phyloP scores from a whole-genome alignment of 768 basidiomycete genomes.

The Trametes maxima region DNA sequence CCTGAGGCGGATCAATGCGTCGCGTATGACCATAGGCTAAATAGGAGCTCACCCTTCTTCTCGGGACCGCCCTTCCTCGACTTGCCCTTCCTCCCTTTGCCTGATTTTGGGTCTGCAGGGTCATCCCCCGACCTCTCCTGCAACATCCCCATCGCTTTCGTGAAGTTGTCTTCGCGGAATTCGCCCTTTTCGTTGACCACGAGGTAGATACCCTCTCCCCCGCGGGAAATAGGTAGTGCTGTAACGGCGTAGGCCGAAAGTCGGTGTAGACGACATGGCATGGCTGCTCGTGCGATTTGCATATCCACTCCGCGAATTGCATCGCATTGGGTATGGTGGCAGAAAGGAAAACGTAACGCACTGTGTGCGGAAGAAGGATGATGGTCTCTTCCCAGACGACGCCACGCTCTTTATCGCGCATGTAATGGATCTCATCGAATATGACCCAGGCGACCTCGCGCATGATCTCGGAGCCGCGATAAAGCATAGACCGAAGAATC shows the following conservation, averaged over 20 bases:
- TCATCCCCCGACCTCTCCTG: slow-evolving; percentile 86
- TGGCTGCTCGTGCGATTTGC: slow-evolving; percentile 94
- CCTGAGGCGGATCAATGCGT: slow-evolving; percentile 46
- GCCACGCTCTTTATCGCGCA: slow-evolving; percentile 98
- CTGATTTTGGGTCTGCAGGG: slow-evolving; percentile 82
- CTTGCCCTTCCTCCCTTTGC: slow-evolving; percentile 91
- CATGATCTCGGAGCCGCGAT: slow-evolving; percentile 98
- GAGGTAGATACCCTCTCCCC: slow-evolving; percentile 97
- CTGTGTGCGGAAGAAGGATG: slow-evolving; percentile 93
- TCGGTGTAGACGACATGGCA: slow-evolving; percentile 99
- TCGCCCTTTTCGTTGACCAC: slow-evolving; percentile 99
- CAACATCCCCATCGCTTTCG: slow-evolving; percentile 94
- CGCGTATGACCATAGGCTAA: not conserved
- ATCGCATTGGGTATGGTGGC: slow-evolving; percentile 99
- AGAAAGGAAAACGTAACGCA: slow-evolving; percentile 97
- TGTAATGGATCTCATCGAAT: slow-evolving; percentile 99
- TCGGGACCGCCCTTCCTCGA: slow-evolving; percentile 84
- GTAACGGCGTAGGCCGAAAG: slow-evolving; percentile 96
- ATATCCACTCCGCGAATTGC: slow-evolving; percentile 99
- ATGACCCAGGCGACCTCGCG: slow-evolving; percentile 99
- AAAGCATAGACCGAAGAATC: slow-evolving; percentile 99
- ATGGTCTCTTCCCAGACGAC: slow-evolving; percentile 99
- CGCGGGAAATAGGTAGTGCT: slow-evolving; percentile 97
- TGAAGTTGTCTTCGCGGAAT: slow-evolving; percentile 96
- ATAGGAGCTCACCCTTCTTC: slow-evolving; percentile 69